Base-by-base conservation (phyloP, 2,329 filamentous ascomycete species). In the Coleophoma cylindrospora region DNA sequence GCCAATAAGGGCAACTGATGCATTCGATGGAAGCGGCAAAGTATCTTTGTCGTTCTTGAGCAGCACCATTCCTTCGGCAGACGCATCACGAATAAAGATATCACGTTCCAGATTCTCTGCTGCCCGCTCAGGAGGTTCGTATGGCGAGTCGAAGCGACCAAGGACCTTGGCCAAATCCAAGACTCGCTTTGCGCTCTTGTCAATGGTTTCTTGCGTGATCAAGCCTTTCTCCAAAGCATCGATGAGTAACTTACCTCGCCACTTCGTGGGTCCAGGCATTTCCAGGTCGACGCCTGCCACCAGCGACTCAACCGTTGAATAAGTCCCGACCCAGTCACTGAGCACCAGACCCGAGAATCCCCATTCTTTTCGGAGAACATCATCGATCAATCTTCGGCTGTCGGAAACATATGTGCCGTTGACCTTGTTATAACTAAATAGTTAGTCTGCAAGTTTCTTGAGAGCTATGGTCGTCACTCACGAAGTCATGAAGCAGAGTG, bases 21-120 rank as follows among this genome's bases (percentile, higher is more conserved):
- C 14, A 15, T 27, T 34, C 36, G 1, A 40, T 7, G 43, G 33
- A 3, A 63, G 47, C 10, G 62, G 61, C 14, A 65, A 47, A 7
- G 59, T 38, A 11, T 47, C 48, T 5, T 55, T 52, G 34, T 55
- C 46, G 43, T 63, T 63, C 21, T 64, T 60, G 2, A 62, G 45
- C 13, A 63, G 50, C 3, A 61, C 60, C 11, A 58, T 59, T 34
- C 54, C 61, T 27, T 60, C 59, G 1, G 48, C 44, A 3, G 57
- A 61, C 4, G 59, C 56, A 21, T 54, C 50, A 21, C 80, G 70
- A 15, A 81, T 73, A 21, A 84, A 56, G 10, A 49, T 47, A 3
- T 60, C 59, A 43, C 58, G 58, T 51, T 61, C 60, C 37, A 50
- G 59, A 19, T n/a, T 51, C 34, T 47, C 49, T 13, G 46, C 40